These are phyloP conservation scores for Yamadazyma songkhlaensis DNA, from an alignment of 1,139 yeast genomes.

Conservation along the genomic window DNA sequence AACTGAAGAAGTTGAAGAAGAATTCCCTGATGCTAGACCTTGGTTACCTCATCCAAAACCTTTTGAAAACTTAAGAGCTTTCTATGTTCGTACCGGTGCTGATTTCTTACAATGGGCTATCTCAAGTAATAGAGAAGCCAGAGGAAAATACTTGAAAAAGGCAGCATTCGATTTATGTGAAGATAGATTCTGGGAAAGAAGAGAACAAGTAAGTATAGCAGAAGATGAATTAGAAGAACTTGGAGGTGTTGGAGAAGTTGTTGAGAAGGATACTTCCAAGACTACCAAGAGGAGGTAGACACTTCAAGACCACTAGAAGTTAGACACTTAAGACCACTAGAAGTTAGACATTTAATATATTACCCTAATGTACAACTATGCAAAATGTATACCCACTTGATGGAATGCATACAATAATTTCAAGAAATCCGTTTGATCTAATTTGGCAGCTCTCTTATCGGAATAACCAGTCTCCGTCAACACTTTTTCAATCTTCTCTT, in stretches of 20 bases:
- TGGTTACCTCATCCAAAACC: slow-evolving; percentile 98
- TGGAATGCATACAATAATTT: slow-evolving; percentile 89
- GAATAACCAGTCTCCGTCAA: slow-evolving; percentile 74
- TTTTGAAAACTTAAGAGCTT: slow-evolving; percentile 80
- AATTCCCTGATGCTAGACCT: slow-evolving; percentile 86
- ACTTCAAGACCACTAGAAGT: too few species aligned
- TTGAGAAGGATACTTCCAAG: slow-evolving; percentile 70
- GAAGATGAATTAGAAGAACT: slow-evolving; percentile 88
- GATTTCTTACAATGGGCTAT: slow-evolving; percentile 91
- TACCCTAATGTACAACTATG: slow-evolving; percentile 36
- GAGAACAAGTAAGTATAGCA: slow-evolving; percentile 84
- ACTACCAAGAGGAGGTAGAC: slow-evolving; percentile 39
- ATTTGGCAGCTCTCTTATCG: slow-evolving; percentile 87
- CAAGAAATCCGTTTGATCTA: slow-evolving; percentile 93
- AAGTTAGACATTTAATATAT: too few species aligned
- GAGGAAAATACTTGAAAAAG: slow-evolving; percentile 87
- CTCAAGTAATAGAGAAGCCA: slow-evolving; percentile 77
- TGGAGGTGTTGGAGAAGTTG: slow-evolving; percentile 88
- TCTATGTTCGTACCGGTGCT: slow-evolving; percentile 84
- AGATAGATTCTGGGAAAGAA: slow-evolving; percentile 98
- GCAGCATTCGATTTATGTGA: slow-evolving; percentile 90
- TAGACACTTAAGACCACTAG: too few species aligned
- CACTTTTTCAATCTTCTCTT: slow-evolving; percentile 61
- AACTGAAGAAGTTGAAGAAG: slow-evolving; percentile 59
- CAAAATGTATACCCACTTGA: slow-evolving; percentile 95